A percentile compares a stretch with the other conserved stretches of the same genome.
These are phyloP conservation scores for Candolleomyces efflorescens DNA, from an alignment of 768 basidiomycete species.

Conservation along the genomic window DNA sequence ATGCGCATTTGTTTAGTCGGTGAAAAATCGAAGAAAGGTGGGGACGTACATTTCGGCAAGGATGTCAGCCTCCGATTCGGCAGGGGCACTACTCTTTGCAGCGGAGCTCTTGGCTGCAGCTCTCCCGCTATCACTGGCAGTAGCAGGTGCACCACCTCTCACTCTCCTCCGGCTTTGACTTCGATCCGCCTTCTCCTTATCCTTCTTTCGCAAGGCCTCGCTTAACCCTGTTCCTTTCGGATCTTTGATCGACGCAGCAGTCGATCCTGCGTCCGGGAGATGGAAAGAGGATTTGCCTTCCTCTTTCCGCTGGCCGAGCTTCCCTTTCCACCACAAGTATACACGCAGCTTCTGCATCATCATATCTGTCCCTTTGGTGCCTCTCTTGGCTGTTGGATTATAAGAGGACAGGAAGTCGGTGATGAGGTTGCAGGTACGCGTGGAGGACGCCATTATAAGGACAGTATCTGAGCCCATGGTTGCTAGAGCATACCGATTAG, in stretches of 20 bases:
- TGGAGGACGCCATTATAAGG: conserved; percentile 85
- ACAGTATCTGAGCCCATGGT: conserved; percentile 65
- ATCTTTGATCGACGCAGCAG: conserved; percentile 20
- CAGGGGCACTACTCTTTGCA: conserved; percentile 24
- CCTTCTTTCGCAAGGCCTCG: conserved; percentile 77
- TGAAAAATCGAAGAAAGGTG: neutral
- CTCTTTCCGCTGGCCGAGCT: conserved; percentile 34
- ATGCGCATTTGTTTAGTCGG: neutral
- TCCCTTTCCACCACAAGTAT: conserved; percentile 83
- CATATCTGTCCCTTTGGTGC: conserved; percentile 66
- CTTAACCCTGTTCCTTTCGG: conserved; percentile 39
- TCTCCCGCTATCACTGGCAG: conserved; percentile 18
- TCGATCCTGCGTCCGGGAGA: conserved; percentile 20
- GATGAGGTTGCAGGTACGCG: conserved; percentile 67
- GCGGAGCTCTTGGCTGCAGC: conserved; percentile 7
- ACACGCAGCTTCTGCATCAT: conserved; percentile 69
- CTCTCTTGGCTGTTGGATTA: conserved; percentile 52
- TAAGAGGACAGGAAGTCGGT: conserved; percentile 75
- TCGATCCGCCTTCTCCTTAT: conserved; percentile 55
- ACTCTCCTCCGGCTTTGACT: conserved; percentile 65
- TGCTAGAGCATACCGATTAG: conserved; percentile 16
- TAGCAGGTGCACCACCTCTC: conserved; percentile 62
- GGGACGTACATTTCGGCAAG: conserved; percentile 57
- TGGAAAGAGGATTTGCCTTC: conserved; percentile 25
- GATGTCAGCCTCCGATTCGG: conserved; percentile 34